Base-by-base conservation (phyloP, 2,329 filamentous ascomycete species). In the Pseudogymnoascus sp. region DNA sequence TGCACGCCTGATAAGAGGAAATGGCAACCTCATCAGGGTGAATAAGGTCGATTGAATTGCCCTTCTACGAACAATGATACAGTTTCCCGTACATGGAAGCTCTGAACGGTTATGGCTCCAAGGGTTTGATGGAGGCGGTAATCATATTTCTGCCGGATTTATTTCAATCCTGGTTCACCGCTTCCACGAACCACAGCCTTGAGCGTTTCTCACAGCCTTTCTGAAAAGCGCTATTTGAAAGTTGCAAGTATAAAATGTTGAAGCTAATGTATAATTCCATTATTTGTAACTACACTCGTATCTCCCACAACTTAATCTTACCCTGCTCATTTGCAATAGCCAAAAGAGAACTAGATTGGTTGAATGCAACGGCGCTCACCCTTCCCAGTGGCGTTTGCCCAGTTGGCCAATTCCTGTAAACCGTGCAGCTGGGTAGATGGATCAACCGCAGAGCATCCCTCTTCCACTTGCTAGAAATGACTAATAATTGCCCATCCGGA, bases 401-500 rank as follows among this genome's bases (percentile, higher is more conserved):
- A 62, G 93, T 99, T 23, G 95, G 95, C 95, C 95, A 99, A 76
- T 99, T 99, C 71, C 88, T 87, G 81, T 95, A 99, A 19, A 97
- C 91, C 1, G 92, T 96, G 75, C 92, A 96, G 69, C 85, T 93
- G 0, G 93, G 93, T 69, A 99, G 78, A 76, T 99, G 95, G 33
- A 93, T 91, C 68, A 99, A 78, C 71, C 89, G 83, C 74, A 99
- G 78, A 0, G 93, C 91, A 76, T 97, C 92, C 73, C 88, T 88
- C 82, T 96, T 96, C 82, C 89, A 89, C 66, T 84, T 84, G 76
- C 90, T 96, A 42, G 87, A 90, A 79, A 97, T 92, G 0, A 87
- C 91, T 69, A 99, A 78, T 61, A 97, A 78, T 77, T 99, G 95
- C 1, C 92, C 92, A 75, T 97, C 93, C 0, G 90, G 87, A 15